These are phyloP conservation scores for Plasmodium gallinaceum DNA, from an alignment of 169 alveolate species.

Conservation along the genomic window DNA sequence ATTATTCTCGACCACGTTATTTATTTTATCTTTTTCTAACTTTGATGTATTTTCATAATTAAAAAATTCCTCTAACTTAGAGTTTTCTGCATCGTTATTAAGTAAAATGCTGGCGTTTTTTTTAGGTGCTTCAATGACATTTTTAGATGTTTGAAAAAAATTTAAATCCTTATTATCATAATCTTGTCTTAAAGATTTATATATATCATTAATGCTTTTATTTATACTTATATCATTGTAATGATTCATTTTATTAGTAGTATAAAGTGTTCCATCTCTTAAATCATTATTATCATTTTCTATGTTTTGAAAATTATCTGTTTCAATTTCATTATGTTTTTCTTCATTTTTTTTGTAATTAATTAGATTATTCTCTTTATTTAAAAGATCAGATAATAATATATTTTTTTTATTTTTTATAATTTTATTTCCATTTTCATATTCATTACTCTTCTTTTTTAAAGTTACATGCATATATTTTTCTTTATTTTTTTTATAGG, in stretches of 20 bases:
- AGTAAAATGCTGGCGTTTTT: too few relatives aligned
- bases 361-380: neutral
- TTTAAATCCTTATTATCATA: constrained; percentile 13
- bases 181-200: constrained; percentile 1
- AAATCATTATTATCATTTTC: neutral
- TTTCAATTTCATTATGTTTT: neutral
- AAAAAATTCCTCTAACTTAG: neutral
- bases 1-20: neutral
- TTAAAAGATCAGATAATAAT: constrained; percentile 7
- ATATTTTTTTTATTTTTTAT: neutral
- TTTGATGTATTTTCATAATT: neutral
- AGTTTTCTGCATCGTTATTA: too few relatives aligned
- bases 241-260: neutral
- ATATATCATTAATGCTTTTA: constrained; percentile 27
- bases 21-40: neutral
- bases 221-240: constrained; percentile 6
- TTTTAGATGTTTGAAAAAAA: constrained; percentile 29
- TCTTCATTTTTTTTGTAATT: neutral
- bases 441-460: constrained; percentile 11
- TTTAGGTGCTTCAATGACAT: too few relatives aligned
- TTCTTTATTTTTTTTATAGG: constrained; percentile 68
- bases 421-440: neutral
- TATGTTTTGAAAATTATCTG: neutral
- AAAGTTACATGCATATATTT: constrained; percentile 69
- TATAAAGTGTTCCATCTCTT: neutral